Conservation (phyloP, 1,139 yeast species). For the Pichia sp. region DNA sequence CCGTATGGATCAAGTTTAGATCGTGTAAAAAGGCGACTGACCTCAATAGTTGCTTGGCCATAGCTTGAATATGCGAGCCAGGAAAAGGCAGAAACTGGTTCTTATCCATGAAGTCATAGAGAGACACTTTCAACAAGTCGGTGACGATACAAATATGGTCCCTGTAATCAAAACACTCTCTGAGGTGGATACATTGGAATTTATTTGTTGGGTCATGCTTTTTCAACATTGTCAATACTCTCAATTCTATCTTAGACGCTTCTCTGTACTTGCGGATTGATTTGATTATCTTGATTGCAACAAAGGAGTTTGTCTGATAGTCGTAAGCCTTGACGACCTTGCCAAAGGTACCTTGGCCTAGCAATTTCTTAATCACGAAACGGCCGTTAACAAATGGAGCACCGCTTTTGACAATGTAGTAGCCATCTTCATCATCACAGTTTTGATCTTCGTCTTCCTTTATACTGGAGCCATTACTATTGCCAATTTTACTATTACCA, state of each 20-base stretch:
- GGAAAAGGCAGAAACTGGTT: constrained; percentile 75
- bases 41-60: constrained; percentile 78
- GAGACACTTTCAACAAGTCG: constrained; percentile 75
- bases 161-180: constrained; percentile 88
- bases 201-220: constrained; percentile 69
- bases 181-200: constrained; percentile 69
- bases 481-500: constrained; percentile 11
- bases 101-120: constrained; percentile 81
- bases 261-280: constrained; percentile 75
- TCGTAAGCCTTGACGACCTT: constrained; percentile 80
- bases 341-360: constrained; percentile 98
- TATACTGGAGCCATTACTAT: constrained; percentile 11
- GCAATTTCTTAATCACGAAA: constrained; percentile 56
- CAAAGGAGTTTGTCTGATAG: constrained; percentile 52
- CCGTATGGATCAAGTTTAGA: constrained; percentile 87
- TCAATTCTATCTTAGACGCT: constrained; percentile 80
- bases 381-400: constrained; percentile 64
- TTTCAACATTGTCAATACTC: constrained; percentile 73
- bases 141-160: constrained; percentile 95
- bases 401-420: constrained; percentile 62
- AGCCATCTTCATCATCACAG: constrained; percentile 78
- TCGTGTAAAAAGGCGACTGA: constrained; percentile 89
- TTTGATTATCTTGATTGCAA: constrained; percentile 87
- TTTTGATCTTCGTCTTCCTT: constrained; percentile 22
- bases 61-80: constrained; percentile 80